These are phyloP conservation scores for Dendrothele bispora DNA, from an alignment of 768 basidiomycete species.

Conservation along the genomic window DNA sequence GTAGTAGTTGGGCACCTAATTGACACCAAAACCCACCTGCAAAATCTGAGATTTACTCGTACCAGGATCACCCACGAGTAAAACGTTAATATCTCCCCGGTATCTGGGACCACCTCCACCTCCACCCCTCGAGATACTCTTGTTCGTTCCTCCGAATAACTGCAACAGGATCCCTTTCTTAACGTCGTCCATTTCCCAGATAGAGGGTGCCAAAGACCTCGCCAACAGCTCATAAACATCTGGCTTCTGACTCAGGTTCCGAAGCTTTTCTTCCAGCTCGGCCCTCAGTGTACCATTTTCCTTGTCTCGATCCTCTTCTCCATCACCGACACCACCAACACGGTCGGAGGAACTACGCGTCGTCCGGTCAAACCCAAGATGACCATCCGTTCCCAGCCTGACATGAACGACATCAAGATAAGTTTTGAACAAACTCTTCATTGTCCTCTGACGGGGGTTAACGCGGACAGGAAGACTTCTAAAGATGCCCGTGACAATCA, in stretches of 20 bases:
- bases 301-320: slow-evolving; percentile 61
- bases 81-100: slow-evolving; percentile 95
- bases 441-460: slow-evolving; percentile 85
- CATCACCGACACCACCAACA: slow-evolving; percentile 69
- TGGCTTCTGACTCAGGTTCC: slow-evolving; percentile 66
- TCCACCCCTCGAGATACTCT: slow-evolving; percentile 88
- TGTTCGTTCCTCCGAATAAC: slow-evolving; percentile 97
- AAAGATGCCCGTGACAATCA: slow-evolving; percentile 92
- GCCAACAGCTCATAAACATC: slow-evolving; percentile 89
- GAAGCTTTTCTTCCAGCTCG: slow-evolving; percentile 78
- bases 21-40: slow-evolving; percentile 50
- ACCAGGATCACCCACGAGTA: slow-evolving; percentile 97
- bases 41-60: slow-evolving; percentile 95
- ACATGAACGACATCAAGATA: slow-evolving; percentile 96
- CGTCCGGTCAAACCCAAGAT: slow-evolving; percentile 75
- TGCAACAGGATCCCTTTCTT: slow-evolving; percentile 98
- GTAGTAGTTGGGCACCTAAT: not conserved
- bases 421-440: slow-evolving; percentile 97
- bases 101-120: slow-evolving; percentile 96
- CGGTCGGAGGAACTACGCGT: slow-evolving; percentile 74
- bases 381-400: slow-evolving; percentile 62
- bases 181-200: slow-evolving; percentile 98
- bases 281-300: slow-evolving; percentile 51
- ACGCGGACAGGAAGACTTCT: slow-evolving; percentile 93
- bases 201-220: slow-evolving; percentile 86